phyloP scores from a whole-genome alignment of 495 filamentous ascomycete genomes.

The Podospora fimiseda region DNA sequence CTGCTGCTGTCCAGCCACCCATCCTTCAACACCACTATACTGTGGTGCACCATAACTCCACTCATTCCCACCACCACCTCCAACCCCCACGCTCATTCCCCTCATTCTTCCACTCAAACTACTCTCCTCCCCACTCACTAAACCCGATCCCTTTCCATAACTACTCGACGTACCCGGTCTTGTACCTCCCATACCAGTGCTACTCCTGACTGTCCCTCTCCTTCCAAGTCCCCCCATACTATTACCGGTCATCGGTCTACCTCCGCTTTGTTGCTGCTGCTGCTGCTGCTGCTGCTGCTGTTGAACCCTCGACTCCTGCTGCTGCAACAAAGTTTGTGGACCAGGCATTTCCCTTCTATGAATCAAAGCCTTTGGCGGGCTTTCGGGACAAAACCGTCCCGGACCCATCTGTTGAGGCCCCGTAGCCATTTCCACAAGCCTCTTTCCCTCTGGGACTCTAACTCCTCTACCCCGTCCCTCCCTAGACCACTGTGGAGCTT shows the following conservation, averaged over 20 bases:
- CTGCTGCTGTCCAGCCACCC: too few species aligned
- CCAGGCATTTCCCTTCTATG: neutral
- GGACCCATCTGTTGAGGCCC: conserved; percentile 4
- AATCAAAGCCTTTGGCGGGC: conserved; percentile 5
- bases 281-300: neutral
- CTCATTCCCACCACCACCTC: too few species aligned
- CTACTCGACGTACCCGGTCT: neutral
- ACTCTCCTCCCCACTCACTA: neutral
- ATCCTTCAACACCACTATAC: too few species aligned
- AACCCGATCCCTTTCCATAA: neutral
- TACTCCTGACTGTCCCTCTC: conserved; percentile 10
- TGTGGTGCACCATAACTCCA: too few species aligned
- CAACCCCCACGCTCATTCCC: too few species aligned
- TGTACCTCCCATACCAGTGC: neutral
- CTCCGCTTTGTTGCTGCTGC: neutral
- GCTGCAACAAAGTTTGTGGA: neutral
- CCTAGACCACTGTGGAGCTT: conserved; percentile 62
- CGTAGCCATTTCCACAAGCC: conserved; percentile 54
- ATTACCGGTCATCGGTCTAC: conserved; percentile 4
- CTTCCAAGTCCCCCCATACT: neutral
- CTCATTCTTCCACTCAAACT: too few species aligned
- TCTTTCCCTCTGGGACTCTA: conserved; percentile 50
- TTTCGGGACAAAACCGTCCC: conserved; percentile 3
- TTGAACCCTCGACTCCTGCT: neutral
- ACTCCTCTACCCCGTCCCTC: conserved; percentile 62